Evolutionary conservation across 768 basidiomycete species (phyloP).

Genomic region (Phanerochaete sordida): DNA sequence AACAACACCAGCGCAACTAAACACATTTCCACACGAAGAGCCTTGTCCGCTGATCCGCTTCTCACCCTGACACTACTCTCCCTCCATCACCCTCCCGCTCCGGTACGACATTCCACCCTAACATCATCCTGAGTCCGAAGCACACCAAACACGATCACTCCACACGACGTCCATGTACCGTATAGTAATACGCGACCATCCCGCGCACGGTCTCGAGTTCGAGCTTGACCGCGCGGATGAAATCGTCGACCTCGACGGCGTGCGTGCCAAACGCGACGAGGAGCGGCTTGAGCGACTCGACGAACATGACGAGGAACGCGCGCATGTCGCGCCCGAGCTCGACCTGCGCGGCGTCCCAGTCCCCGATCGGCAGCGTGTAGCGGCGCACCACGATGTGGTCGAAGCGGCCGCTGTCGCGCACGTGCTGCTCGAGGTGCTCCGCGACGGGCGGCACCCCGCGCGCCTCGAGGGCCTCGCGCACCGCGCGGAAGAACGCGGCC

Average conservation of each 20-base stretch:
- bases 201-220: slow-evolving; percentile 48
- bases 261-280: slow-evolving; percentile 35
- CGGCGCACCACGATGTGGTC: slow-evolving; percentile 30
- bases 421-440: slow-evolving; percentile 31
- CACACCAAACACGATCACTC: no score
- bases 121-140: no score
- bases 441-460: slow-evolving; percentile 39
- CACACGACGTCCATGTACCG: slow-evolving; percentile 40
- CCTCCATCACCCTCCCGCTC: no score
- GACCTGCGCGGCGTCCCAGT: slow-evolving; percentile 40
- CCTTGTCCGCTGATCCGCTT: no score
- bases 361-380: slow-evolving; percentile 52
- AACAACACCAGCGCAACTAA: no score
- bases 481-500: slow-evolving; percentile 31
- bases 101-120: no score
- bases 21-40: no score
- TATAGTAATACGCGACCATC: slow-evolving; percentile 45
- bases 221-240: slow-evolving; percentile 39
- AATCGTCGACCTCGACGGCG: slow-evolving; percentile 28
- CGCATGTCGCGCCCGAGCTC: slow-evolving; percentile 42
- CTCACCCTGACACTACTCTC: no score
- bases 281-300: slow-evolving; percentile 46
- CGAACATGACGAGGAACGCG: slow-evolving; percentile 34
- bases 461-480: slow-evolving; percentile 33
- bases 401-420: slow-evolving; percentile 40